phyloP scores from a whole-genome alignment of 1,139 yeast genomes.

The Pichia sp. region DNA sequence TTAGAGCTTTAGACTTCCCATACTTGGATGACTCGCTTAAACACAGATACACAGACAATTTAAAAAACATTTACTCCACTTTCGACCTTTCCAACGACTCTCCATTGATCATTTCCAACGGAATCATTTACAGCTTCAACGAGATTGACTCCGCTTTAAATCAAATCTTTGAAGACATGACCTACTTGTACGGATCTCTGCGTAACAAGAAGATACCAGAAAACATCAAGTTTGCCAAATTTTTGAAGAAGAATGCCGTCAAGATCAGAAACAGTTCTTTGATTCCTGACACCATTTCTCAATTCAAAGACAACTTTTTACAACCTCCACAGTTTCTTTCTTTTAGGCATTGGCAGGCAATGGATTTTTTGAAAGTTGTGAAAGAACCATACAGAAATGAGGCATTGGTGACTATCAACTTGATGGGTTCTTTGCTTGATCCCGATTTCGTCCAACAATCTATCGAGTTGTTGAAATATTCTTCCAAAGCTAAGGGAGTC shows the following conservation, averaged over 20 bases:
- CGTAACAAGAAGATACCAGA: conserved; percentile 33
- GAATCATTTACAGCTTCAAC: conserved; percentile 49
- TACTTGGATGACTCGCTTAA: conserved; percentile 15
- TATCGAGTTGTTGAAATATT: conserved; percentile 34
- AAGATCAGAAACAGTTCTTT: conserved; percentile 33
- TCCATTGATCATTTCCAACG: conserved; percentile 67
- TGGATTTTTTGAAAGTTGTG: conserved; percentile 10
- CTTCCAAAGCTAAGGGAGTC: conserved; percentile 23
- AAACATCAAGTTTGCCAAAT: conserved; percentile 28
- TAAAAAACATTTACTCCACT: conserved; percentile 37
- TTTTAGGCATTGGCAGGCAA: conserved; percentile 5
- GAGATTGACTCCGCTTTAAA: conserved; percentile 35
- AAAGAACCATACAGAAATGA: conserved; percentile 11
- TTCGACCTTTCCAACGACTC: conserved; percentile 5
- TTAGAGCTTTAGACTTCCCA: conserved; percentile 17
- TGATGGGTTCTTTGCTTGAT: conserved; percentile 52
- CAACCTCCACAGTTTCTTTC: conserved; percentile 4
- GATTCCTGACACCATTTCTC: conserved; percentile 32
- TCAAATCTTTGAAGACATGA: conserved; percentile 37
- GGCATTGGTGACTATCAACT: conserved; percentile 44
- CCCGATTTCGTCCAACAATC: conserved; percentile 41
- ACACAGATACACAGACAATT: conserved; percentile 23
- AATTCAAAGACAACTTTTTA: conserved; percentile 6
- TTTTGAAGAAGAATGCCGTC: conserved; percentile 26
- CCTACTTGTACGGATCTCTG: conserved; percentile 26